Conservation (phyloP, 2,329 filamentous ascomycete species). For the Aschersonia sp. region DNA sequence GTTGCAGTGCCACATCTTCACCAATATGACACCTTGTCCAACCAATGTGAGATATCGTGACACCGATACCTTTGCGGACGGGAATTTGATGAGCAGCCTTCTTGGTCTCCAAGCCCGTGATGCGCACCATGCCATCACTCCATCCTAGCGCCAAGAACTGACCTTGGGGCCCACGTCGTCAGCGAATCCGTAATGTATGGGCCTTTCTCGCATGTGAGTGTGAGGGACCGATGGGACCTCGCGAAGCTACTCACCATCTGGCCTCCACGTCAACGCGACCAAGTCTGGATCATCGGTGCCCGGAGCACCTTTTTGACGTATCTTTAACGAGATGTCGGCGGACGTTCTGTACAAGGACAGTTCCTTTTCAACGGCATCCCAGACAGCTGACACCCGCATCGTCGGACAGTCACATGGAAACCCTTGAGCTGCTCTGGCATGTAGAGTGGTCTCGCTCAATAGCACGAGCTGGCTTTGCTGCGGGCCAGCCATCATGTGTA, state of each 20-base stretch:
- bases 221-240: background rate
- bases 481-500: too few relatives aligned
- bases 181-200: background rate
- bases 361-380: constrained; percentile 50
- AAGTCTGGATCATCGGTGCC: constrained; percentile 26
- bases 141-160: constrained; percentile 72
- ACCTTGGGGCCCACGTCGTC: constrained; percentile 24
- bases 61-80: constrained; percentile 28
- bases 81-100: constrained; percentile 65
- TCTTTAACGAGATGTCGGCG: constrained; percentile 37
- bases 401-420: constrained; percentile 67
- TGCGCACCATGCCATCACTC: constrained; percentile 64
- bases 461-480: constrained; percentile 24
- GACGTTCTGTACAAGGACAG: constrained; percentile 68
- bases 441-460: constrained; percentile 43
- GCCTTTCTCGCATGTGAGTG: background rate
- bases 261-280: constrained; percentile 47
- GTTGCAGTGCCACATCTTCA: constrained; percentile 10
- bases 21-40: constrained; percentile 33
- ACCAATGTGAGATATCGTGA: constrained; percentile 35
- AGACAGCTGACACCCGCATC: constrained; percentile 67
- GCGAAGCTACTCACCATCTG: constrained; percentile 42
- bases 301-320: constrained; percentile 26
- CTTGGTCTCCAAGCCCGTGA: constrained; percentile 67
- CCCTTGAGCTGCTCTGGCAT: constrained; percentile 36